These are phyloP conservation scores for Peronosclerospora sorghi DNA, from an alignment of 352 stramenopile species.

Conservation along the genomic window DNA sequence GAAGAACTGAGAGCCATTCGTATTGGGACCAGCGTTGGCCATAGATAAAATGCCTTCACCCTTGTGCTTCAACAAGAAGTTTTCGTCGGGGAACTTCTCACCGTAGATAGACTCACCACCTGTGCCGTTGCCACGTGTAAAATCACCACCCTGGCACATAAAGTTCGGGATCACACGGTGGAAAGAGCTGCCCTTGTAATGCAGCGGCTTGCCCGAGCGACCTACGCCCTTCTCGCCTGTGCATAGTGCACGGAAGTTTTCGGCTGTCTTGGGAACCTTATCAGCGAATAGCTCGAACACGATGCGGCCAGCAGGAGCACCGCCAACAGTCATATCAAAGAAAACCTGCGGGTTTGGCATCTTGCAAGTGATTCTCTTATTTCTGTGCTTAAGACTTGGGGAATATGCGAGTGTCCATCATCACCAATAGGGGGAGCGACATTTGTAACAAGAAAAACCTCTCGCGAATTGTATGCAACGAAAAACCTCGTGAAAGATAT, in stretches of 20 bases:
- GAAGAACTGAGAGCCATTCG: conserved; percentile 97
- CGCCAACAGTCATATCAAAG: conserved; percentile 96
- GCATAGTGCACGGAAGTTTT: conserved; percentile 98
- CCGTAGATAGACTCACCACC: conserved; percentile 94
- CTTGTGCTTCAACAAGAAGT: conserved; percentile 90
- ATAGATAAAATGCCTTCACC: conserved; percentile 89
- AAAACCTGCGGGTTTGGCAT: conserved; percentile 92
- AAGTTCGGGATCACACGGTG: conserved; percentile 91
- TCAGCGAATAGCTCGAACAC: conserved; percentile 77
- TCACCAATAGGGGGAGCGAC: neutral
- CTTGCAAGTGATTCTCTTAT: conserved; percentile 8
- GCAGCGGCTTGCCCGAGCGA: conserved; percentile 60
- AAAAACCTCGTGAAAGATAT: conserved; percentile 23
- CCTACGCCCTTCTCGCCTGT: conserved; percentile 94
- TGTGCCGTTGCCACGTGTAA: conserved; percentile 87
- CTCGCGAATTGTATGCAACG: too few species aligned
- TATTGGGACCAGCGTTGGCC: conserved; percentile 95
- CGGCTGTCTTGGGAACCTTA: conserved; percentile 89
- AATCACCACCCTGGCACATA: conserved; percentile 96
- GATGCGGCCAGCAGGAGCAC: conserved; percentile 85
- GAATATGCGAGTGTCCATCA: conserved; percentile 22
- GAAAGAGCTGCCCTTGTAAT: conserved; percentile 84
- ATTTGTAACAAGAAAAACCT: neutral
- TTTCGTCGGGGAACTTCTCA: conserved; percentile 93
- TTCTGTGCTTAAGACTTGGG: conserved; percentile 21